Evolutionary conservation across 495 filamentous ascomycete genomes (phyloP), one percentile per base, ranked within the genome.

Genomic region (Xylaria scruposa): DNA sequence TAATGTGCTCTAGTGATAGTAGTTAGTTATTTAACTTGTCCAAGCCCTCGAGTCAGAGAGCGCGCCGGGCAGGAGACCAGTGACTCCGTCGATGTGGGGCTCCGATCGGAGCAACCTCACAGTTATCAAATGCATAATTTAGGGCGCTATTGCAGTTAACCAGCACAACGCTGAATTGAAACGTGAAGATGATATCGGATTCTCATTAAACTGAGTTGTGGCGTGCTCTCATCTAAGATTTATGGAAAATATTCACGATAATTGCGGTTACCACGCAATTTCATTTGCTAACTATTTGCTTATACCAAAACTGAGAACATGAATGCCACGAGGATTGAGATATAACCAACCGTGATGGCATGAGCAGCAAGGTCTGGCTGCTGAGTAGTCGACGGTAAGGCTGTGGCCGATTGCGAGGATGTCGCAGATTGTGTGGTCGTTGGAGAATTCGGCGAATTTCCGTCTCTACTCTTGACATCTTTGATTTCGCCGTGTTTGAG

Each of bases 401-500:
- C 21, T 13, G 49, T 59, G n/a, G 29, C 3, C 29, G 56, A 33
- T 36, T 31, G 24, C 0, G 63, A 3, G 10, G 12, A 4, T 12
- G 42, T 66, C 3, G 29, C 21, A 4, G 56, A 33, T 60, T 19
- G 8, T 7, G 64, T 15, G 15, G 42, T 40, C 1, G 29, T 67
- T 44, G n/a, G 38, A 63, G 5, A 13, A 4, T 31, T 21, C 1
- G 44, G 6, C 17, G 62, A 8, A 5, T 38, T 21, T 49, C 51
- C 3, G 69, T 73, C 51, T 62, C 60, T 10, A 67, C 33, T 73
- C 67, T 82, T 81, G 0, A 75, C 71, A 47, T 73, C 74, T 75
- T 82, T 81, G 73, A 86, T 86, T 58, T 86, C 76, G 33, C 80
- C 78, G 2, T 77, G 81, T 73, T 79, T 82, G 19, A 83, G 74